phyloP scores from a whole-genome alignment of 225 moss, liverwort and hornwort species.

The Pseudoscleropodium purum region DNA sequence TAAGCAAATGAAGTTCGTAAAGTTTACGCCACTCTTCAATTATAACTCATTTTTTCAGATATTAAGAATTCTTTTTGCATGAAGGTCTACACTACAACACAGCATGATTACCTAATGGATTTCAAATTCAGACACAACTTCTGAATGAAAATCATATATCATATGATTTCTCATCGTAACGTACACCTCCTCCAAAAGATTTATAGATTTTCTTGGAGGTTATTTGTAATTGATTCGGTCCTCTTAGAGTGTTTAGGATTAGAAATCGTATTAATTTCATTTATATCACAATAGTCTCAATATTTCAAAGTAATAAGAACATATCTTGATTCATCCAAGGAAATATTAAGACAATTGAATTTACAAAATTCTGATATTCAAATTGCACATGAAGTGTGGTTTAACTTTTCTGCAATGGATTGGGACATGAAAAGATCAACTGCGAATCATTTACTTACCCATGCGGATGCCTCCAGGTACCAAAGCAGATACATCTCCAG shows the following conservation, averaged over 20 bases:
- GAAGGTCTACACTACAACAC: neutral
- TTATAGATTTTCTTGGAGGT: neutral
- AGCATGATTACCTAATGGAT: neutral
- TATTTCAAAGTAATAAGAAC: neutral
- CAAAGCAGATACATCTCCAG: constrained; percentile 93
- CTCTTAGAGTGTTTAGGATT: neutral
- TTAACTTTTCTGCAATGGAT: neutral
- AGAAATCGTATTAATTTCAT: neutral
- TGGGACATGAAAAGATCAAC: neutral
- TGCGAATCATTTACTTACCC: constrained; percentile 22
- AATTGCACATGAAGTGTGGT: neutral
- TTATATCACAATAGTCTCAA: neutral
- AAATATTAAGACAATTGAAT: neutral
- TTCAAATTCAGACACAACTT: neutral
- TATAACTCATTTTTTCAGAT: neutral
- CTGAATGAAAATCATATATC: neutral
- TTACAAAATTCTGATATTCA: neutral
- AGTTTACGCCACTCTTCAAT: neutral
- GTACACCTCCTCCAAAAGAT: neutral
- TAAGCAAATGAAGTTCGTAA: neutral
- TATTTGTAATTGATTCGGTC: neutral
- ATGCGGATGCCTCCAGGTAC: constrained; percentile 94
- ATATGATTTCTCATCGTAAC: neutral
- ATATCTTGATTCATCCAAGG: neutral
- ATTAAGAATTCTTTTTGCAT: neutral